A percentile compares a stretch with the other conserved stretches of the same genome.
Evolutionary conservation across 352 stramenopile species (phyloP).

Genomic region (Globisporangium nagaii): DNA sequence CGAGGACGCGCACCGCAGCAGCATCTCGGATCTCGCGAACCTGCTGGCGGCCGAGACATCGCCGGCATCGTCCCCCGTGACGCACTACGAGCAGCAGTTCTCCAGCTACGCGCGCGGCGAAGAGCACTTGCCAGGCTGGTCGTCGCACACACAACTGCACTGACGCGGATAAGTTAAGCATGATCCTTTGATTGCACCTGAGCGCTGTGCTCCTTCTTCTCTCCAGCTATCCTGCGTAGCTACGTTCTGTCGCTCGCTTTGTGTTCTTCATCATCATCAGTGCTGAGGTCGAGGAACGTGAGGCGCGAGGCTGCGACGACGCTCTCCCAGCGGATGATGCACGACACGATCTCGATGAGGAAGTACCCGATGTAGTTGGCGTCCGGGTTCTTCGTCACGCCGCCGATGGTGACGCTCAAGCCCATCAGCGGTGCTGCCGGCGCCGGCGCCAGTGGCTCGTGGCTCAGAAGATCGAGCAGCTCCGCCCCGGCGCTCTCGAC

Average conservation of each 20-base stretch:
- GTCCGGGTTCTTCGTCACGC: conserved; percentile 6
- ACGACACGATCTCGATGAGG: conserved; percentile 11
- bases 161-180: too few species aligned
- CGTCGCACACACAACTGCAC: too few species aligned
- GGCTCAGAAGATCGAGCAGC: neutral
- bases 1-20: neutral
- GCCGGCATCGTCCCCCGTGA: neutral
- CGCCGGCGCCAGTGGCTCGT: neutral
- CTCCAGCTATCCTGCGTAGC: too few species aligned
- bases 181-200: too few species aligned
- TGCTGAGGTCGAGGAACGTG: conserved; percentile 3
- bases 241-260: neutral
- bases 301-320: neutral
- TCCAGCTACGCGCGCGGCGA: neutral
- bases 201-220: too few species aligned
- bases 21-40: too few species aligned
- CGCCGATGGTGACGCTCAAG: conserved; percentile 4
- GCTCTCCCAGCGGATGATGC: conserved; percentile 10
- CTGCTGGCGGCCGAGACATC: neutral
- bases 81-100: neutral
- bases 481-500: neutral
- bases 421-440: neutral
- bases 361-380: conserved; percentile 9
- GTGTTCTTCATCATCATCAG: neutral
- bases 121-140: neutral